These are phyloP conservation scores for Mycena olivaceomarginata DNA, from an alignment of 768 basidiomycete species.

Conservation along the genomic window DNA sequence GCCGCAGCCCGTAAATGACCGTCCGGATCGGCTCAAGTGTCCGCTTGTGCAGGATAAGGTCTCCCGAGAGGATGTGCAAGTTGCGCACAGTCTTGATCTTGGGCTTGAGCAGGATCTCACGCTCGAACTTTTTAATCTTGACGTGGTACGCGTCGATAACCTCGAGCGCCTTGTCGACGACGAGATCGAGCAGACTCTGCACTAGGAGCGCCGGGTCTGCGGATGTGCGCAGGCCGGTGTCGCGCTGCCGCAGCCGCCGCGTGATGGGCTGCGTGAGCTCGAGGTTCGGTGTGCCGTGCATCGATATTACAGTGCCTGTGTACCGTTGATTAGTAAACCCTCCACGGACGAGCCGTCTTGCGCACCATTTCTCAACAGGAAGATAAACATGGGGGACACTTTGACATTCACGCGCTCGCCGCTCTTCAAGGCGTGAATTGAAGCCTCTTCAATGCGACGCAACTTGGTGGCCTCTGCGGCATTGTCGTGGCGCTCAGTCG, in stretches of 20 bases:
- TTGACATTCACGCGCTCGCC: conserved; percentile 79
- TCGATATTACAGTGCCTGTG: conserved; percentile 79
- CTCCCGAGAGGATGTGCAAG: conserved; percentile 85
- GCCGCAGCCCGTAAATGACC: conserved; percentile 79
- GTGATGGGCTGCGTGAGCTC: conserved; percentile 75
- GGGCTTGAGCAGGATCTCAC: conserved; percentile 75
- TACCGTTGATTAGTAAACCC: neutral
- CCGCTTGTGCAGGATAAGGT: conserved; percentile 84
- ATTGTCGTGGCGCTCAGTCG: conserved; percentile 2
- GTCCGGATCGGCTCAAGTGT: conserved; percentile 85
- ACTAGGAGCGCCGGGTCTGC: conserved; percentile 84
- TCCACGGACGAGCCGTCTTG: conserved; percentile 26
- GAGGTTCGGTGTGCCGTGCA: conserved; percentile 68
- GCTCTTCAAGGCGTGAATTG: conserved; percentile 51
- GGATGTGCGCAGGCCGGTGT: conserved; percentile 76
- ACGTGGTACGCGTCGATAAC: conserved; percentile 83
- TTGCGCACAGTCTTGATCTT: conserved; percentile 76
- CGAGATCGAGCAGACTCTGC: conserved; percentile 80
- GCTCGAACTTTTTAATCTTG: conserved; percentile 79
- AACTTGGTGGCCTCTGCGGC: conserved; percentile 26
- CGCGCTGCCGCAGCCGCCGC: conserved; percentile 73
- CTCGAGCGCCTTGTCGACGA: conserved; percentile 82
- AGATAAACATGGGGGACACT: conserved; percentile 76
- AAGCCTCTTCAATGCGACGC: conserved; percentile 43
- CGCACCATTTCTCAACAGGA: conserved; percentile 79